Percentiles rank a stretch among this genome's conserved stretches.
These are phyloP conservation scores for Geum urbanum DNA, from an alignment of 306 rosid genomes.

Conservation along the genomic window DNA sequence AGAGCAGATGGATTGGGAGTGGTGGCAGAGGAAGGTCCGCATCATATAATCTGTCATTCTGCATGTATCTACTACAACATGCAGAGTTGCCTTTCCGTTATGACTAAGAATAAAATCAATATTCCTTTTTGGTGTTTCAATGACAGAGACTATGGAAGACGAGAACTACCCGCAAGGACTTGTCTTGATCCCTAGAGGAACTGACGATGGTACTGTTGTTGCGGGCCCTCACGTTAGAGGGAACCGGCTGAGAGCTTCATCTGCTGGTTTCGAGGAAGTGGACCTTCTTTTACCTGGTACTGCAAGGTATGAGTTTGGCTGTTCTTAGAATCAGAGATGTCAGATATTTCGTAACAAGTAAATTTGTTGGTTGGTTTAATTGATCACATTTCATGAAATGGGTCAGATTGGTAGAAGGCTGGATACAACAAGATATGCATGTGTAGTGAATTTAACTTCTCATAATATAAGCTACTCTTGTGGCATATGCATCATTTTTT, in stretches of 20 bases:
- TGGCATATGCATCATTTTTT: slow-evolving; percentile 12
- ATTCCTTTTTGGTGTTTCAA: slow-evolving; percentile 22
- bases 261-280: slow-evolving; percentile 92
- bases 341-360: background rate
- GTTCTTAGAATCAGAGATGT: background rate
- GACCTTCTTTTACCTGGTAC: slow-evolving; percentile 98
- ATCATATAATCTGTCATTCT: background rate
- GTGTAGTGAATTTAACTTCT: background rate
- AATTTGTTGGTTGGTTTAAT: no score
- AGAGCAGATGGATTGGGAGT: slow-evolving; percentile 69
- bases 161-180: slow-evolving; percentile 91
- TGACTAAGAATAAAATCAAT: slow-evolving; percentile 14
- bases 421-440: background rate
- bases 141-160: slow-evolving; percentile 80
- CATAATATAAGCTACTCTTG: background rate
- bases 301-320: slow-evolving; percentile 60
- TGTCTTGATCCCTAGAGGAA: slow-evolving; percentile 85
- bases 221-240: slow-evolving; percentile 94
- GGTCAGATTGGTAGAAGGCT: no score
- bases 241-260: slow-evolving; percentile 93
- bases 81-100: background rate
- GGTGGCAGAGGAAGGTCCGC: slow-evolving; percentile 87
- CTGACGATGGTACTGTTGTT: slow-evolving; percentile 60
- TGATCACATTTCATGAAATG: no score
- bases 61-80: background rate